Evolutionary conservation across 768 basidiomycete genomes (phyloP).

Genomic region (Boletus reticulatus): DNA sequence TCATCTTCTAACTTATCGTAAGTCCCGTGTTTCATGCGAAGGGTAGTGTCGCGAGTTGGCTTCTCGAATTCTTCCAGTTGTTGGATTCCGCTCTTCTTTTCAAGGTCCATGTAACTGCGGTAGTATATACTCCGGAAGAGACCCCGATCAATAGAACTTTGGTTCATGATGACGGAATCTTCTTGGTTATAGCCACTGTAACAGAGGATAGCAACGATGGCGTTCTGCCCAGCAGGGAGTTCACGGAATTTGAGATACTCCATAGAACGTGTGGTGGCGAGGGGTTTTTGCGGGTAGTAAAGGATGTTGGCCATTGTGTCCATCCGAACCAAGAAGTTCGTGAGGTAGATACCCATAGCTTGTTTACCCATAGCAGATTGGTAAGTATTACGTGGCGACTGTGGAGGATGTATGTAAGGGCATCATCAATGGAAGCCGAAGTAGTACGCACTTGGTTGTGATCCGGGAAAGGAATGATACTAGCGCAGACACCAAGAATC

Average conservation of each 20-base stretch:
- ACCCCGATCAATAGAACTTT: slow-evolving; percentile 96
- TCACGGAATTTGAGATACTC: slow-evolving; percentile 99
- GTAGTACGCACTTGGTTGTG: slow-evolving; percentile 83
- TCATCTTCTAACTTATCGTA: slow-evolving; percentile 99
- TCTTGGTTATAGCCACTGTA: slow-evolving; percentile 99
- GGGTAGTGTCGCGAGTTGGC: slow-evolving; percentile 87
- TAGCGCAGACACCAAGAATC: slow-evolving; percentile 98
- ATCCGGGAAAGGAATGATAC: slow-evolving; percentile 99
- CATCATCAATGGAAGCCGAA: not conserved
- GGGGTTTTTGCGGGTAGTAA: slow-evolving; percentile 98
- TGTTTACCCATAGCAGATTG: slow-evolving; percentile 99
- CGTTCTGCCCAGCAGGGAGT: slow-evolving; percentile 98
- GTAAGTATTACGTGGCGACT: slow-evolving; percentile 99
- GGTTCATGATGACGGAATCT: slow-evolving; percentile 99
- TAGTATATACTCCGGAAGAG: slow-evolving; percentile 99
- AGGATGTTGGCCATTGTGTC: slow-evolving; percentile 99
- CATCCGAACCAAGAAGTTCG: slow-evolving; percentile 98
- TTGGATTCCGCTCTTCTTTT: slow-evolving; percentile 93
- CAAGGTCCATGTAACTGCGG: slow-evolving; percentile 96
- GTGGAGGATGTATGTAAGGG: slow-evolving; percentile 10
- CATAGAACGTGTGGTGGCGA: slow-evolving; percentile 98
- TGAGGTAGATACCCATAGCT: slow-evolving; percentile 98
- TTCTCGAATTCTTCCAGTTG: slow-evolving; percentile 97
- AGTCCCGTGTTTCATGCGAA: slow-evolving; percentile 96
- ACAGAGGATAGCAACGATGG: slow-evolving; percentile 96